Percentiles rank a stretch among this genome's conserved stretches.
Conservation (phyloP, 306 rosid genomes). For the Ziziphus jujuba region DNA sequence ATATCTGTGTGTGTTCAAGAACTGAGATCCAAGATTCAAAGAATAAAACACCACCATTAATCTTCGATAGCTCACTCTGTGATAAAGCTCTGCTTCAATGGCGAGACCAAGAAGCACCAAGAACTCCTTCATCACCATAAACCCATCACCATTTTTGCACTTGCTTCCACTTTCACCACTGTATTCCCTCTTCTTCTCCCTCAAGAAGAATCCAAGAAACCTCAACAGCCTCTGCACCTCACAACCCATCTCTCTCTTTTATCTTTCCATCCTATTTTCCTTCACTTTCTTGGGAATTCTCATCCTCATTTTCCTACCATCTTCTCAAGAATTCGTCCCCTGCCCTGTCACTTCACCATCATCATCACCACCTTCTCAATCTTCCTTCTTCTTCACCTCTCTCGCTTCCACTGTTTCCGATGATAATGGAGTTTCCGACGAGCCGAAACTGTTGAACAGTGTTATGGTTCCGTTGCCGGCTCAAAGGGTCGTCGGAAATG, state of each 20-base stretch:
- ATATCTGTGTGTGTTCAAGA: no score
- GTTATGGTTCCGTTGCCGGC: slow-evolving; percentile 46
- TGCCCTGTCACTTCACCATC: slow-evolving; percentile 12
- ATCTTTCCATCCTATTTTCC: slow-evolving; percentile 36
- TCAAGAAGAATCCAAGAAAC: slow-evolving; percentile 23
- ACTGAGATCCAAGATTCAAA: neutral
- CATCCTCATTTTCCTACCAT: slow-evolving; percentile 24
- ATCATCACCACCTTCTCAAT: slow-evolving; percentile 5
- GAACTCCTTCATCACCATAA: slow-evolving; percentile 27
- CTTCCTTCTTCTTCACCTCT: slow-evolving; percentile 19
- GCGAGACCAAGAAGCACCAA: slow-evolving; percentile 38
- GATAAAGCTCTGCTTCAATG: slow-evolving; percentile 22
- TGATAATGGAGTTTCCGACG: slow-evolving; percentile 1
- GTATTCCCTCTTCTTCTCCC: slow-evolving; percentile 30
- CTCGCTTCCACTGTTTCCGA: slow-evolving; percentile 20
- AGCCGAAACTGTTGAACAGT: slow-evolving; percentile 20
- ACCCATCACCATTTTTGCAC: slow-evolving; percentile 34
- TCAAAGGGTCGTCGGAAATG: slow-evolving; percentile 25
- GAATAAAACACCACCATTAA: slow-evolving; percentile 6
- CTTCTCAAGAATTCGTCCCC: slow-evolving; percentile 8
- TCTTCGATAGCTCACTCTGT: neutral
- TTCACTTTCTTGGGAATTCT: slow-evolving; percentile 38
- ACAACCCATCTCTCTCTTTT: slow-evolving; percentile 27
- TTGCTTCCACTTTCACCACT: slow-evolving; percentile 35
- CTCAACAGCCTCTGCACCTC: slow-evolving; percentile 19